phyloP scores from a whole-genome alignment of 2,329 filamentous ascomycete genomes.

The Diaporthe citriasiana region DNA sequence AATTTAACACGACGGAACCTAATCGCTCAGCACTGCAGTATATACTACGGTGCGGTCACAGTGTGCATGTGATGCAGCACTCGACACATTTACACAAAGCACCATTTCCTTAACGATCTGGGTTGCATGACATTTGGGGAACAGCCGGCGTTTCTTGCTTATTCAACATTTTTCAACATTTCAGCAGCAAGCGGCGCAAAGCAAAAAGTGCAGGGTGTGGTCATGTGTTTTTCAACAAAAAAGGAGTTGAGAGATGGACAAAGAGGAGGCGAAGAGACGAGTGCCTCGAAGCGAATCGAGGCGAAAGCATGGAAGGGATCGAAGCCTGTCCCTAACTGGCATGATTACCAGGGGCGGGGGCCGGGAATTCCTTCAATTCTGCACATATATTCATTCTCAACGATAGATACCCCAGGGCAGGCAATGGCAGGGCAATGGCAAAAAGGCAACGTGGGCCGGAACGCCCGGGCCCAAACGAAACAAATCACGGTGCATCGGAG shows the following conservation, averaged over 20 bases:
- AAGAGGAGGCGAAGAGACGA: not conserved
- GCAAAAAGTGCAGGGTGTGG: slow-evolving; percentile 19
- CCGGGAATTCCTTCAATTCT: slow-evolving; percentile 27
- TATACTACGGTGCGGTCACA: slow-evolving; percentile 29
- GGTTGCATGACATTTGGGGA: slow-evolving; percentile 51
- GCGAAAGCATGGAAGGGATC: slow-evolving; percentile 7
- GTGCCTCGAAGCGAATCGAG: slow-evolving; percentile 17
- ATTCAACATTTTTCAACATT: slow-evolving; percentile 43
- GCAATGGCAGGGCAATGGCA: slow-evolving; percentile 25
- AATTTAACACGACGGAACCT: slow-evolving; percentile 43
- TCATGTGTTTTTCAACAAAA: slow-evolving; percentile 51
- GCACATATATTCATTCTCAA: slow-evolving; percentile 48
- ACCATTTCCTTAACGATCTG: slow-evolving; percentile 50
- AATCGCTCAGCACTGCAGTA: slow-evolving; percentile 36
- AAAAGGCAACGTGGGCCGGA: slow-evolving; percentile 42
- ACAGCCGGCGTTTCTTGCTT: slow-evolving; percentile 45
- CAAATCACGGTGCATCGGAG: slow-evolving; percentile 41
- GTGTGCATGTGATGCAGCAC: slow-evolving; percentile 38
- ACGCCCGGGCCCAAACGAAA: slow-evolving; percentile 44
- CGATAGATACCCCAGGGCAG: slow-evolving; percentile 42
- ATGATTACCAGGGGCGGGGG: not conserved
- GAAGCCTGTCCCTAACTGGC: not conserved
- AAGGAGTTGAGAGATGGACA: not conserved
- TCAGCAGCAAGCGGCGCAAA: slow-evolving; percentile 19
- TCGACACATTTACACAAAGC: slow-evolving; percentile 19